A percentile compares a stretch with the other conserved stretches of the same genome.
phyloP scores from a whole-genome alignment of 1,284 basidiomycete species.

The Hemileia vastatrix region DNA sequence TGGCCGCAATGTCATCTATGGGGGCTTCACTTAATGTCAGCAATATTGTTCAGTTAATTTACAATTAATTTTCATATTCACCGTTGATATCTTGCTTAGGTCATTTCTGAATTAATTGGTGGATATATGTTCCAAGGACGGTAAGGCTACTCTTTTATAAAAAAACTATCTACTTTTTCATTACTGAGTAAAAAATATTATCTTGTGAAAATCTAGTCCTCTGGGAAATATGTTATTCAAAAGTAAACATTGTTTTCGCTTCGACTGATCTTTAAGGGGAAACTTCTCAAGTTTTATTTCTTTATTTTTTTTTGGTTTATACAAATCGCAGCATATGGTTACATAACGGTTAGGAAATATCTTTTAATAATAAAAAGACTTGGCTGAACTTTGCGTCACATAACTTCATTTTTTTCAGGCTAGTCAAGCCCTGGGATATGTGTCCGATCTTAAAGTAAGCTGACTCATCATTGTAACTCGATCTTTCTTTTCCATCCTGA shows the following conservation, averaged over 20 bases:
- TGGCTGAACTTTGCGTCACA: too few relatives aligned
- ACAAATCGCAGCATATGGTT: slow-evolving; percentile 15
- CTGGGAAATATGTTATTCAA: slow-evolving; percentile 22
- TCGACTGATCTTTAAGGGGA: too few relatives aligned
- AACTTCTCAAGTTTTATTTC: neutral
- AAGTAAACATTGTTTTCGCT: neutral
- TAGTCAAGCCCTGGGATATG: slow-evolving; percentile 19
- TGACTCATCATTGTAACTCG: too few relatives aligned
- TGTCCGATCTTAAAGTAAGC: slow-evolving; percentile 15
- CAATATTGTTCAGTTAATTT: too few relatives aligned
- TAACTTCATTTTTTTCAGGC: too few relatives aligned
- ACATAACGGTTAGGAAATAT: slow-evolving; percentile 20
- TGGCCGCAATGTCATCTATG: slow-evolving; percentile 12
- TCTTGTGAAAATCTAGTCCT: neutral
- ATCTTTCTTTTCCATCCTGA: too few relatives aligned
- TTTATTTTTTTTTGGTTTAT: neutral
- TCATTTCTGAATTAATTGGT: slow-evolving; percentile 19
- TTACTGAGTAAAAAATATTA: neutral
- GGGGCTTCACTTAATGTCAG: slow-evolving; percentile 14
- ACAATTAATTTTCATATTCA: neutral
- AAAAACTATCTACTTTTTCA: neutral
- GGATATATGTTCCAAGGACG: slow-evolving; percentile 13
- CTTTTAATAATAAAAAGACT: too few relatives aligned
- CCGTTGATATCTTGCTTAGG: neutral
- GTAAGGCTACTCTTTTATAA: neutral